phyloP scores from a whole-genome alignment of 1,284 basidiomycete genomes.

The Sporisorium exsertum region DNA sequence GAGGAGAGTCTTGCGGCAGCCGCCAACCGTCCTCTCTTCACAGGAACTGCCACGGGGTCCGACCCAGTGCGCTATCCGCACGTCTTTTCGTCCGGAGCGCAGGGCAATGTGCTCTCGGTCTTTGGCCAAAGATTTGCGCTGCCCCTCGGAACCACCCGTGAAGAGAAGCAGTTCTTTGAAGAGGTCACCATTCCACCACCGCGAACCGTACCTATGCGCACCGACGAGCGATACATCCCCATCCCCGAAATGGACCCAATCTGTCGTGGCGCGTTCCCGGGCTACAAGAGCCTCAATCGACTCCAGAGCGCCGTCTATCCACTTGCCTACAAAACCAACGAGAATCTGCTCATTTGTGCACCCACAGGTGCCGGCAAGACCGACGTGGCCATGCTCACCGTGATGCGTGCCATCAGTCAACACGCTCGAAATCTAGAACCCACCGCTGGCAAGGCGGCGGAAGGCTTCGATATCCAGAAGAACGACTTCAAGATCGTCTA shows the following conservation, averaged over 20 bases:
- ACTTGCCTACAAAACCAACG: conserved; percentile 91
- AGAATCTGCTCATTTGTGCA: conserved; percentile 86
- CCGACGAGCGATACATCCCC: conserved; percentile 79
- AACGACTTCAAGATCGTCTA: conserved; percentile 92
- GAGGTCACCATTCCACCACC: conserved; percentile 92
- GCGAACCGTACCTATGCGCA: conserved; percentile 80
- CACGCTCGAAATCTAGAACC: conserved; percentile 78
- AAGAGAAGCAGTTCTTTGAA: conserved; percentile 73
- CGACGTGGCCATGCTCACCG: conserved; percentile 94
- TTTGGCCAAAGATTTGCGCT: conserved; percentile 81
- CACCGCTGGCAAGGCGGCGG: conserved; percentile 70
- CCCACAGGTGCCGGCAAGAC: conserved; percentile 82
- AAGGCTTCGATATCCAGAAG: conserved; percentile 57
- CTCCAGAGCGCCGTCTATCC: conserved; percentile 96
- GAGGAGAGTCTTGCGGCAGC: conserved; percentile 77
- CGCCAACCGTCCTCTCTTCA: conserved; percentile 78
- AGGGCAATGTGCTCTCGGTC: conserved; percentile 79
- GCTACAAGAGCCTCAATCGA: conserved; percentile 88
- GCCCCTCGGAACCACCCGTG: conserved; percentile 83
- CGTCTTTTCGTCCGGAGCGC: conserved; percentile 82
- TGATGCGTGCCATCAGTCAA: conserved; percentile 87
- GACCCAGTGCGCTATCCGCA: conserved; percentile 80
- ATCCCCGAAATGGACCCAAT: conserved; percentile 83
- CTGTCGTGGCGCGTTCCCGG: conserved; percentile 87
- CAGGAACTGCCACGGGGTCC: conserved; percentile 74